phyloP scores from a whole-genome alignment of 2,329 filamentous ascomycete genomes.

The Cadophora luteo-olivacea region DNA sequence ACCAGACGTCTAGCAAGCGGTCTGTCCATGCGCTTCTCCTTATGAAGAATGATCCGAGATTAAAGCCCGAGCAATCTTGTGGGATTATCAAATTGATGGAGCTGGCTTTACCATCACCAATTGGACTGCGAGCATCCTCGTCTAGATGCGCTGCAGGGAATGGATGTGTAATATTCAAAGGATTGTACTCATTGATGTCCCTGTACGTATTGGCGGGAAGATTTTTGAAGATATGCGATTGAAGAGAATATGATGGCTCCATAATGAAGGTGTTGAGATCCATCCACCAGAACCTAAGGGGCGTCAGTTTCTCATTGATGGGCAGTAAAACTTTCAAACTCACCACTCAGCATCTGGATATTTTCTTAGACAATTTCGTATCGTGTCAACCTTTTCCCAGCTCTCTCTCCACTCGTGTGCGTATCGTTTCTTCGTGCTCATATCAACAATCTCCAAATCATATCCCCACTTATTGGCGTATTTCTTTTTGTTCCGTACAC shows the following conservation, averaged over 20 bases:
- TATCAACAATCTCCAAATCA: conserved; percentile 93
- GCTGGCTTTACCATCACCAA: conserved; percentile 77
- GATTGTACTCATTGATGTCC: conserved; percentile 96
- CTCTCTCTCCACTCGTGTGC: conserved; percentile 99
- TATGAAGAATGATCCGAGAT: conserved; percentile 94
- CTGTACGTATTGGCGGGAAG: conserved; percentile 80
- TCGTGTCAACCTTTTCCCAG: conserved; percentile 98
- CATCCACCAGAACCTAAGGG: conserved; percentile 96
- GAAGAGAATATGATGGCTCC: conserved; percentile 90
- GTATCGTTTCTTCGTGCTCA: conserved; percentile 98
- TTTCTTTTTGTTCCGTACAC: conserved; percentile 90
- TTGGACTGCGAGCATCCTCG: conserved; percentile 69
- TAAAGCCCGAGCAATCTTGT: conserved; percentile 96
- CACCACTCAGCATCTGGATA: conserved; percentile 97
- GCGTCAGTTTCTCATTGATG: conserved; percentile 40
- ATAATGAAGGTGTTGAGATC: conserved; percentile 98
- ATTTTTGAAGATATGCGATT: conserved; percentile 87
- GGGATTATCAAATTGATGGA: conserved; percentile 89
- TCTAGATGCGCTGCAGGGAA: conserved; percentile 79
- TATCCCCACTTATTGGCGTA: conserved; percentile 92
- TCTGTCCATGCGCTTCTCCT: conserved; percentile 88
- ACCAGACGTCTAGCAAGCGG: conserved; percentile 92
- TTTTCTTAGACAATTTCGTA: conserved; percentile 87
- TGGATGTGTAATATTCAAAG: conserved; percentile 90
- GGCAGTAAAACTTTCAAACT: conserved; percentile 41